A percentile compares a stretch with the other conserved stretches of the same genome.
These are phyloP conservation scores for Cicer pinnatifidum DNA, from an alignment of 306 rosid species.

Conservation along the genomic window DNA sequence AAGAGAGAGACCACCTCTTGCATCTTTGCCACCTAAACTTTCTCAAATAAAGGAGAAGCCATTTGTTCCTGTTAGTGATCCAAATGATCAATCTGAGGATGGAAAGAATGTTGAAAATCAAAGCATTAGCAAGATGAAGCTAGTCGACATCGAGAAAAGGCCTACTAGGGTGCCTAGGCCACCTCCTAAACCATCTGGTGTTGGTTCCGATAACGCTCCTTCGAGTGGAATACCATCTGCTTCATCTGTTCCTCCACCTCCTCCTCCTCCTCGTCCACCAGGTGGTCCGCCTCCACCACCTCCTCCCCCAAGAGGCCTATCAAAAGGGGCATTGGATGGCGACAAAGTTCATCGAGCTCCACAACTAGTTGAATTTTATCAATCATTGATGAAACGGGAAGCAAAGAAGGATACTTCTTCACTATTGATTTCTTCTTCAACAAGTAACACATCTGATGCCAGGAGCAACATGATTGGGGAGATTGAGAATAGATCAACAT, in stretches of 20 bases:
- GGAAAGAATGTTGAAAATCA: constrained; percentile 61
- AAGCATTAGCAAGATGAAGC: constrained; percentile 77
- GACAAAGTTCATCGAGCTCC: constrained; percentile 94
- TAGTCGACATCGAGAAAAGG: constrained; percentile 85
- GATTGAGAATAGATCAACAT: constrained; percentile 87
- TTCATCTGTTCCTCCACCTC: constrained; percentile 62
- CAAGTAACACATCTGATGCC: constrained; percentile 76
- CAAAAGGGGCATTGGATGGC: constrained; percentile 65
- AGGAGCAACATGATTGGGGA: constrained; percentile 97
- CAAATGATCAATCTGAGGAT: constrained; percentile 65
- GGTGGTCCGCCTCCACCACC: constrained; percentile 93
- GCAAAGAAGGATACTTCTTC: constrained; percentile 88
- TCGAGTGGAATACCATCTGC: constrained; percentile 59
- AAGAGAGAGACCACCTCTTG: constrained; percentile 53
- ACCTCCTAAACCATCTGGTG: constrained; percentile 74
- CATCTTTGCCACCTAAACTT: constrained; percentile 74
- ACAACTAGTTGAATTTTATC: constrained; percentile 88
- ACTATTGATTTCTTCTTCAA: constrained; percentile 67
- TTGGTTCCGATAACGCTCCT: constrained; percentile 51
- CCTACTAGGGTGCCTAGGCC: constrained; percentile 87
- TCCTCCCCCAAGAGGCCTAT: constrained; percentile 84
- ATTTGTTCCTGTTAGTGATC: constrained; percentile 48
- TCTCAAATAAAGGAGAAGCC: constrained; percentile 74
- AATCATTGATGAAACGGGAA: constrained; percentile 92
- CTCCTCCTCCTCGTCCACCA: constrained; percentile 66